Conservation (phyloP, 2,329 filamentous ascomycete species). For the Trichoderma asperellum region DNA sequence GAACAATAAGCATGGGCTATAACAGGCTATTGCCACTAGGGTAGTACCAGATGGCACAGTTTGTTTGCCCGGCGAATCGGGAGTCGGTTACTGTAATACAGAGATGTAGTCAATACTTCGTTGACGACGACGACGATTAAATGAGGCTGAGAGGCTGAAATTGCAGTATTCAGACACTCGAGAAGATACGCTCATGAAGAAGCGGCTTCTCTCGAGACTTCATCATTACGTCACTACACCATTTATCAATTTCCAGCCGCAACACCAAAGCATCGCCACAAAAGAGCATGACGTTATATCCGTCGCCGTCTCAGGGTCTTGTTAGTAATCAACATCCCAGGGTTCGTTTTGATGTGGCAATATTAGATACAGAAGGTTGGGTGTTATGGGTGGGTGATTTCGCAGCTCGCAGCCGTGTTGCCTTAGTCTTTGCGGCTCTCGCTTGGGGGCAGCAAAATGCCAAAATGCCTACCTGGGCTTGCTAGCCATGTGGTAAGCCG, state of each 20-base stretch:
- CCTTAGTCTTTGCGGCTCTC: no score
- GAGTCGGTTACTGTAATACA: conserved; percentile 1
- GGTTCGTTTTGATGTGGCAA: background rate
- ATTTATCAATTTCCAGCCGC: background rate
- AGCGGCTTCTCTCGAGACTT: background rate
- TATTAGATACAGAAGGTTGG: background rate
- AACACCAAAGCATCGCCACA: background rate
- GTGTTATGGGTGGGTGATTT: background rate
- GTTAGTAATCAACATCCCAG: background rate
- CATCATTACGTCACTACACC: conserved; percentile 8
- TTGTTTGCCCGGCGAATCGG: conserved; percentile 1
- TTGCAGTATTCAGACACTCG: background rate
- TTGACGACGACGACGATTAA: background rate
- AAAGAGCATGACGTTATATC: no score
- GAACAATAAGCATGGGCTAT: background rate
- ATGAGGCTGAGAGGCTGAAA: conserved; percentile 4
- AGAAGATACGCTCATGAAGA: background rate
- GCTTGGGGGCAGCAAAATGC: no score
- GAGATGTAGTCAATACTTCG: background rate
- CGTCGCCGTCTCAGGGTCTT: background rate
- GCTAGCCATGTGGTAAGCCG: no score
- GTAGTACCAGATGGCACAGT: no score
- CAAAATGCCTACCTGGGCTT: no score
- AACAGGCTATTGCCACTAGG: background rate
- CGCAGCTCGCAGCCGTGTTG: no score